These are phyloP conservation scores for Rosa chinensis DNA, from an alignment of 306 rosid genomes.

Conservation along the genomic window DNA sequence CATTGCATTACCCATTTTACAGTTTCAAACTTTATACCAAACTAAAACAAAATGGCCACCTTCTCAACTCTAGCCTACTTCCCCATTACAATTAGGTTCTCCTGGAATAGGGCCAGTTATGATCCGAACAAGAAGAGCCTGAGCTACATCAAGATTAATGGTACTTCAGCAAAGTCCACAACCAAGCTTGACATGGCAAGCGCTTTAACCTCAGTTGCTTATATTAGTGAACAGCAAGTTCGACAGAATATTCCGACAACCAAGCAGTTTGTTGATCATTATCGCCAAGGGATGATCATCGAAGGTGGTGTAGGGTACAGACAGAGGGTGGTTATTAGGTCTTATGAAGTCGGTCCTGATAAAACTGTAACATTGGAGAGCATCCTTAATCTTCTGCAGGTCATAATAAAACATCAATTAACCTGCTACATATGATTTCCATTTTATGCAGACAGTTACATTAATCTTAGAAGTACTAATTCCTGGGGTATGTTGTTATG, in stretches of 20 bases:
- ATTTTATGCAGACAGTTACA: not conserved
- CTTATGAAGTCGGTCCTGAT: slow-evolving; percentile 94
- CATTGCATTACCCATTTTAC: slow-evolving; percentile 10
- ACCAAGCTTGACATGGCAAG: slow-evolving; percentile 38
- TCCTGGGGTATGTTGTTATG: slow-evolving; percentile 3
- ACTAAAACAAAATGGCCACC: slow-evolving; percentile 29
- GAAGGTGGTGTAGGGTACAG: slow-evolving; percentile 86
- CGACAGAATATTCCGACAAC: slow-evolving; percentile 80
- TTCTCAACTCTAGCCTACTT: slow-evolving; percentile 38
- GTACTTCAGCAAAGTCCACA: slow-evolving; percentile 29
- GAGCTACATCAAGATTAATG: slow-evolving; percentile 46
- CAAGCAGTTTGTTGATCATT: slow-evolving; percentile 72
- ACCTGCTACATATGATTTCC: not conserved
- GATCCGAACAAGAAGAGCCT: slow-evolving; percentile 42
- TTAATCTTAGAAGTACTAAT: not conserved
- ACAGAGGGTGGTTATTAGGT: slow-evolving; percentile 80
- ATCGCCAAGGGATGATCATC: slow-evolving; percentile 68
- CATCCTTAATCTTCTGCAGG: slow-evolving; percentile 88
- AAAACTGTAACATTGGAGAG: slow-evolving; percentile 89
- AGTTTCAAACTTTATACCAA: slow-evolving; percentile 32
- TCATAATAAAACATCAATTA: slow-evolving; percentile 12
- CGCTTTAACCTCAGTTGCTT: slow-evolving; percentile 24
- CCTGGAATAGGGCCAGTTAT: slow-evolving; percentile 46
- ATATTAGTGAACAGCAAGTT: slow-evolving; percentile 14
- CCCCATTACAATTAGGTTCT: slow-evolving; percentile 31